A percentile compares a stretch with the other conserved stretches of the same genome.
Conservation (phyloP, 495 filamentous ascomycete genomes). For the Platismatia glauca region DNA sequence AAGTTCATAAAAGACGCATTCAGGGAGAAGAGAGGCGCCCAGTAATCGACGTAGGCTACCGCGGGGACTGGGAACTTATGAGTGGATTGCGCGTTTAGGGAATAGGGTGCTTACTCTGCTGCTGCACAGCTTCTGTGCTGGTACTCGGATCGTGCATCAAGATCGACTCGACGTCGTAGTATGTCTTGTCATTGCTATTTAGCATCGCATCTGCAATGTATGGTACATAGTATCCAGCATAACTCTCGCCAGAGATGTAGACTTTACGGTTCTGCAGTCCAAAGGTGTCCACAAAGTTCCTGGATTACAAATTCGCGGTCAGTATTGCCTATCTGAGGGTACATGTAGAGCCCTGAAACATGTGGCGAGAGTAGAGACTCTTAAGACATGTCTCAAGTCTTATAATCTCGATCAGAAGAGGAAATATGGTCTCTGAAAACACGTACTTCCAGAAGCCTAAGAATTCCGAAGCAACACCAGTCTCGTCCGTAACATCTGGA, state of each 20-base stretch:
- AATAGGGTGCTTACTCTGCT: conserved; percentile 29
- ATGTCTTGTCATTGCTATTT: conserved; percentile 53
- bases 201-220: conserved; percentile 72
- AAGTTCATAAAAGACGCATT: conserved; percentile 56
- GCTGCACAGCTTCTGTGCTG: conserved; percentile 39
- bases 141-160: conserved; percentile 63
- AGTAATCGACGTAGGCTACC: conserved; percentile 56
- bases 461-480: conserved; percentile 59
- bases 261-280: conserved; percentile 52
- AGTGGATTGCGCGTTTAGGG: conserved; percentile 1
- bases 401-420: no score
- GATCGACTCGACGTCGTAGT: conserved; percentile 60
- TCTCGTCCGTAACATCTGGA: conserved; percentile 52
- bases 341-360: no score
- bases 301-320: no score
- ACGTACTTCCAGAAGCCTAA: conserved; percentile 61
- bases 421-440: no score
- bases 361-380: no score
- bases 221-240: conserved; percentile 69
- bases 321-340: no score
- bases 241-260: conserved; percentile 62
- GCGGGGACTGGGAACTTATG: conserved; percentile 39
- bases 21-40: conserved; percentile 49
- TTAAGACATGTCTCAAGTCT: no score
- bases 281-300: conserved; percentile 62